These are phyloP conservation scores for Cutaneotrichosporon sp. DNA, from an alignment of 1,284 basidiomycete species.

Conservation along the genomic window DNA sequence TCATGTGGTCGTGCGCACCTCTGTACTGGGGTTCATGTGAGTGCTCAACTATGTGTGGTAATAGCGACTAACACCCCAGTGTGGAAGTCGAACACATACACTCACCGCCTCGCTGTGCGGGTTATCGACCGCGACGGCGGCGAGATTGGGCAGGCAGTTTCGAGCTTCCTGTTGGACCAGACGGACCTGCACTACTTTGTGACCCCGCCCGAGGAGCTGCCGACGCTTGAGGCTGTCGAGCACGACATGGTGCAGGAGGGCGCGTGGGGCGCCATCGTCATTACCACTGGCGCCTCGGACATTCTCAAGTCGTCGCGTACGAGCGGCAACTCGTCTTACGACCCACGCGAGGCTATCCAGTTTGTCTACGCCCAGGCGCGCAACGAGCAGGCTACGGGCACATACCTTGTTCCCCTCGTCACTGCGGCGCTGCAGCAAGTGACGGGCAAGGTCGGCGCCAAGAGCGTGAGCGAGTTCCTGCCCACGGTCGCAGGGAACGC, in stretches of 20 bases:
- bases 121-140: constrained; percentile 52
- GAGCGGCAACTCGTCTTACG: constrained; percentile 34
- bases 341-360: constrained; percentile 28
- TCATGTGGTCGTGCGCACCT: constrained; percentile 43
- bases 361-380: constrained; percentile 47
- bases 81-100: constrained; percentile 42
- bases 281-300: constrained; percentile 33
- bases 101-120: constrained; percentile 49
- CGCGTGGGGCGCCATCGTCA: constrained; percentile 42
- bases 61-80: constrained; percentile 19
- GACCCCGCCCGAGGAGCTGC: constrained; percentile 31
- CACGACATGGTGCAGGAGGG: constrained; percentile 41
- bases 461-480: constrained; percentile 32
- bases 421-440: constrained; percentile 27
- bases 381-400: constrained; percentile 44
- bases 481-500: constrained; percentile 41
- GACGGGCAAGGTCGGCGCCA: constrained; percentile 26
- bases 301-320: constrained; percentile 28
- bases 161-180: constrained; percentile 17
- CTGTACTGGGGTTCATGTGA: constrained; percentile 52
- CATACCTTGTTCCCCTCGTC: constrained; percentile 41
- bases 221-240: constrained; percentile 24
- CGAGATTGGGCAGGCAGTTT: constrained; percentile 46
- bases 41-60: too few relatives aligned
- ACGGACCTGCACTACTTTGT: constrained; percentile 34